Evolutionary conservation across 75 land plant genomes (phyloP), one percentile per base, ranked within the genome.

Genomic region (Selaginella tamariscina): DNA sequence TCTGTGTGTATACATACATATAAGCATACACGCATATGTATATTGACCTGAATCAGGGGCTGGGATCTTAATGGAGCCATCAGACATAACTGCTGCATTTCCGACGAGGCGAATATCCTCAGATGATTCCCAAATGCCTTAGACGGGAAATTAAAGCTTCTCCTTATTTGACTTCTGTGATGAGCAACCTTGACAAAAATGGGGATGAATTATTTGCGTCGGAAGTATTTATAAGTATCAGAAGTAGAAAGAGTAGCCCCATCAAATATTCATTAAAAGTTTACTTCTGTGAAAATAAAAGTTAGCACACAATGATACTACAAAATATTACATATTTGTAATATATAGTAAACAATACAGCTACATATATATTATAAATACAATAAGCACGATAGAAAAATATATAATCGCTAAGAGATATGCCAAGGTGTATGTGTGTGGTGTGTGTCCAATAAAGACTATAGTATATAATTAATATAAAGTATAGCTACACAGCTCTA

Each of bases 111-210:
- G 5, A 15, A 39, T 39, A 39, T 39, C 49, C 49, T 39, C 49
- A 5, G 49, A 5, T 15, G 11, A 5, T 39, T 15, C 49, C 49
- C 49, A 15, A 39, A 39, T 39, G 49, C 49, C 15, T 15, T 5
- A 39, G 49, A 15, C 15, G 49, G 49, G 15, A 39, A 39, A 5
- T 39, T 39, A 15, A 39, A 39, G 15, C 49, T 39, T 15, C 49
- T 39, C 49, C 49, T 39, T 39, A 39, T 39, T 15, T 39, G 49
- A 15, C 49, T 39, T 39, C 49, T 5, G 49, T 39, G 49, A 15
- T 39, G 49, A 39, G 49, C 49, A 39, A 39, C 49, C 49, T 39
- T 39, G 49, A 39, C 49, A 39, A 39, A 39, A 39, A 39, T 5
- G 49, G 15, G 11, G 49, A 39, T 5, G 49, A 39, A 15, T 39